Evolutionary conservation across 768 basidiomycete genomes (phyloP), one percentile per base, ranked within the genome.

Genomic region (Hericium coralloides): DNA sequence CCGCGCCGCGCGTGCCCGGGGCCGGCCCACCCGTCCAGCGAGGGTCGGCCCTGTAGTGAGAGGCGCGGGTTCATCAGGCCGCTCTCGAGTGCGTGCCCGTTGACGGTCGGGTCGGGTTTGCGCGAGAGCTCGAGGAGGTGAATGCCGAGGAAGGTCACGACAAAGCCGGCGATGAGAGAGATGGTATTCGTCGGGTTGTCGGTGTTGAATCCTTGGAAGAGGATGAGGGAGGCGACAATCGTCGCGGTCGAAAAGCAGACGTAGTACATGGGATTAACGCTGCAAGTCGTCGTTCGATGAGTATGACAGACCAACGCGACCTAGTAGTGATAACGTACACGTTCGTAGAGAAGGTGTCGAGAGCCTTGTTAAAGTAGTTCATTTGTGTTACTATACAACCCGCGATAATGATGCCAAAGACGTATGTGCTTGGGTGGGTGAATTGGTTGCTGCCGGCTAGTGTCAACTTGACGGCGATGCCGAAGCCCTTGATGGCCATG

Each of bases 401-500:
- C 1, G 78, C 79, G 2, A 93, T 87, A 37, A 91, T 82, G 52
- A 92, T 76, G 38, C 84, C 93, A 65, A 98, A 95, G 23, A 98
- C 83, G 69, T 98, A 99, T n/a, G 97, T 99, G 68, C 91, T 93
- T 38, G 89, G 85, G 67, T 94, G 91, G 1, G 87, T 82, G 67
- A 99, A 89, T 71, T 99, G 97, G 70, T 98, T 99, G 67, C 91
- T 90, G 49, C 95, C 95, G 10, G 82, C 79, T 57, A 98, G 74
- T 0, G 94, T 98, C 57, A 99, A 80, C 71, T 98, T 98, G 66
- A 99, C 81, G 2, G 97, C 95, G 49, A 98, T 86, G 48, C 97
- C 97, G 65, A 99, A 93, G 50, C 94, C 95, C 75, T 99, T 99
- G 78, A 98, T 89, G 43, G 93, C 89, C 97, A 99, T 98, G 72